A percentile compares a stretch with the other conserved stretches of the same genome.
These are phyloP conservation scores for Hericium erinaceus DNA, from an alignment of 768 basidiomycete genomes.

Conservation along the genomic window DNA sequence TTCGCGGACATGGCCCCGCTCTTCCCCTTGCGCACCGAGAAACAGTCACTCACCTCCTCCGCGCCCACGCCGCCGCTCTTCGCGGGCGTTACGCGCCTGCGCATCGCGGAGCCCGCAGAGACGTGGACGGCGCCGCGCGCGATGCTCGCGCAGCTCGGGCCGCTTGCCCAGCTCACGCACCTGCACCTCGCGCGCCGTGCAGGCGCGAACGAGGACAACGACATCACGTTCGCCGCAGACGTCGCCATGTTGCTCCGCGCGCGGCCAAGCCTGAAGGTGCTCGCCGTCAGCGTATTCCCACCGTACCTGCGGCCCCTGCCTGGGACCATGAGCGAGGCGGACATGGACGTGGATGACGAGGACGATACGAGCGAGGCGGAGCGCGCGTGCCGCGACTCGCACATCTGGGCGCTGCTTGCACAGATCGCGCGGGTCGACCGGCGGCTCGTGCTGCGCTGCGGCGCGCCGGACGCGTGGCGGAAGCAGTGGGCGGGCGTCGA, in stretches of 20 bases:
- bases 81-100: constrained; percentile 26
- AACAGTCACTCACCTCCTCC: constrained; percentile 1
- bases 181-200: constrained; percentile 31
- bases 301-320: background rate
- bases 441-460: constrained; percentile 10
- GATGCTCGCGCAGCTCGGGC: constrained; percentile 25
- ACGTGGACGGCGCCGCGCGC: constrained; percentile 27
- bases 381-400: background rate
- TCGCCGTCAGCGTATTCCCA: constrained; percentile 28
- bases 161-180: constrained; percentile 28
- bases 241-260: constrained; percentile 21
- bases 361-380: background rate
- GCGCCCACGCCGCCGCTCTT: constrained; percentile 1
- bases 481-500: constrained; percentile 6
- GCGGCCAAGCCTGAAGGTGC: constrained; percentile 23
- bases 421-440: constrained; percentile 7
- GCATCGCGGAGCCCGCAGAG: constrained; percentile 30
- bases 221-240: constrained; percentile 26
- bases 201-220: constrained; percentile 34
- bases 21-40: constrained; percentile 21
- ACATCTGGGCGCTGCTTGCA: constrained; percentile 10
- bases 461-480: constrained; percentile 4
- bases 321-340: constrained; percentile 2
- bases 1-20: constrained; percentile 12
- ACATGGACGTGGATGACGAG: background rate